phyloP scores from a whole-genome alignment of 306 rosid genomes.

The Trifolium fragiferum region DNA sequence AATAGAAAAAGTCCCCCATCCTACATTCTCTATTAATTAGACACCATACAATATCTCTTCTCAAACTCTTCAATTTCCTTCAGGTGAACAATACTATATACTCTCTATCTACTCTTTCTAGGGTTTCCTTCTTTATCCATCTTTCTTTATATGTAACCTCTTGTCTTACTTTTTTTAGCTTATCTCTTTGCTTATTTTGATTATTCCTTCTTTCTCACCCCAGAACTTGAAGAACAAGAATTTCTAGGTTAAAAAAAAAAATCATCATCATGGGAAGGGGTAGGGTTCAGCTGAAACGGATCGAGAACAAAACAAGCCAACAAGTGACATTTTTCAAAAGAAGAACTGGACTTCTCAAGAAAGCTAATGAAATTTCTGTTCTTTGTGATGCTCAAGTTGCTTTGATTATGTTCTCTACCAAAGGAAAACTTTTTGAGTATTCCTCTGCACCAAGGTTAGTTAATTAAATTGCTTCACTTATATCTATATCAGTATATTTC shows the following conservation, averaged over 20 bases:
- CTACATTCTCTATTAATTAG: constrained; percentile 22
- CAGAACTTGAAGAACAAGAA: constrained; percentile 8
- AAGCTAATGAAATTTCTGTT: constrained; percentile 89
- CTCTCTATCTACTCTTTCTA: constrained; percentile 33
- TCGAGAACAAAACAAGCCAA: constrained; percentile 84
- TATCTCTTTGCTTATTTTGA: constrained; percentile 6
- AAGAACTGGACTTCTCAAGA: constrained; percentile 69
- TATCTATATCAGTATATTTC: not conserved
- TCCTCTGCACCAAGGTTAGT: constrained; percentile 68
- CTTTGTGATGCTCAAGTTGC: constrained; percentile 88
- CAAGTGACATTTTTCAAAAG: constrained; percentile 90
- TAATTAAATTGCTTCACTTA: not conserved
- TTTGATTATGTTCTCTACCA: constrained; percentile 73
- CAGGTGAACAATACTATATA: constrained; percentile 16
- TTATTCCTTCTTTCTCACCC: not conserved
- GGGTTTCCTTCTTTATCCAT: constrained; percentile 50
- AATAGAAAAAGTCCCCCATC: constrained; percentile 45
- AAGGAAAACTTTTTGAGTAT: constrained; percentile 77
- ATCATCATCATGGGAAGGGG: constrained; percentile 72
- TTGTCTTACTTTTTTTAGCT: not conserved
- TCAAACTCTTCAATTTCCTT: not conserved
- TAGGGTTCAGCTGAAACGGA: constrained; percentile 79
- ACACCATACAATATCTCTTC: constrained; percentile 2
- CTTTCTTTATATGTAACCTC: constrained; percentile 25
- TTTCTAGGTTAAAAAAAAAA: not conserved